Evolutionary conservation across 2,329 filamentous ascomycete species (phyloP), one percentile per base, ranked within the genome.

Genomic region (Rhytidhysteron rufulum): DNA sequence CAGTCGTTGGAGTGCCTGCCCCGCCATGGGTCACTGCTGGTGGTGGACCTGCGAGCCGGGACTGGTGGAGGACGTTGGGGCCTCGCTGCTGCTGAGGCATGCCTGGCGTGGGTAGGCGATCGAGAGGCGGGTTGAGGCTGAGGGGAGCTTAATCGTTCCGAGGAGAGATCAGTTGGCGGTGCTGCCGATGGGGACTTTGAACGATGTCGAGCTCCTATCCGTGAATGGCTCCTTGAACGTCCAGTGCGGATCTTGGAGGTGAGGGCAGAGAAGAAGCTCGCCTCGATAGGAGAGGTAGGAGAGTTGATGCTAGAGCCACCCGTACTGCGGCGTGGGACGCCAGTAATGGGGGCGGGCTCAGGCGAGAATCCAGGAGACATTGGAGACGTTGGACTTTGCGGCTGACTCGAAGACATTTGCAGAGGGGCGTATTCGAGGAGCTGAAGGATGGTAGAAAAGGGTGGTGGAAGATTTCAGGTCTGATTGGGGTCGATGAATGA

Each of bases 1-100:
- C 63, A 67, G 7, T 58, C 57, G 40, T 67, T 67, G 18, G 62
- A 62, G 44, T 67, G 63, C 6, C 63, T 21, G 37, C 61, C 61
- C 8, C 53, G 49, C 62, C 62, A 65, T 41, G 55, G 53, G 41
- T 65, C 58, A 43, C 60, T 65, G 34, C 54, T 54, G 34, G 47
- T 49, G 4, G 58, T 61, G 45, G 55, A 56, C 20, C 53, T 45
- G 35, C 63, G 48, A 10, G 49, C 43, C 4, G 50, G 32, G 10
- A 43, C 41, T n/a, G 57, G 51, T 9, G 58, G 40, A 37, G 58
- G 55, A 13, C 24, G 24, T n/a, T n/a, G 24, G 24, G 8, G 24
- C 8, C 13, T 39, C 56, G 47, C 17, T 39, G 25, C 3, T 47
- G 33, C 22, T 50, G 51, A 13, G n/a, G n/a, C n/a, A n/a, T n/a